Percentiles rank a stretch among this genome's conserved stretches.
Evolutionary conservation across 441 rosid species (phyloP).

Genomic region (Erodium moschatum): DNA sequence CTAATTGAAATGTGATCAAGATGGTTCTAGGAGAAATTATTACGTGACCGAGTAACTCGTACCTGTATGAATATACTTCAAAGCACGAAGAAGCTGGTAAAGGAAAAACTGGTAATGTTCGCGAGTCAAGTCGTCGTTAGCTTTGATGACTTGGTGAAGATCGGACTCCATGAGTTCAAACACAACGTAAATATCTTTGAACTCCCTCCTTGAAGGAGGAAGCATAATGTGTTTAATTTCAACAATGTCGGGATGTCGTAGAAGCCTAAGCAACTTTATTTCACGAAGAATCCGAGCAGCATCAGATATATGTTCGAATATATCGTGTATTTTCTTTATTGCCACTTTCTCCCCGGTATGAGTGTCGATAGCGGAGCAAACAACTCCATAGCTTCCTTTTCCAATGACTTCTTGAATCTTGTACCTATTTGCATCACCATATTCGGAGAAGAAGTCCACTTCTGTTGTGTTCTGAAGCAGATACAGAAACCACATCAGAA

Average conservation of each 20-base stretch:
- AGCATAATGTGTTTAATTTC: too few relatives aligned
- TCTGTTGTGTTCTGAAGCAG: slow-evolving; percentile 52
- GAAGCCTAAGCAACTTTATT: too few relatives aligned
- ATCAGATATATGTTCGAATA: too few relatives aligned
- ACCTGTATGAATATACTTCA: slow-evolving; percentile 42
- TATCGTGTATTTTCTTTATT: too few relatives aligned
- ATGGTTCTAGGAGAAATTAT: too few relatives aligned
- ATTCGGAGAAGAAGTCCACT: slow-evolving; percentile 81
- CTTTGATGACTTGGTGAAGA: slow-evolving; percentile 90
- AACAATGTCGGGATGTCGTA: too few relatives aligned
- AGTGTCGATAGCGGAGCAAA: slow-evolving; percentile 79
- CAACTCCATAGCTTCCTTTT: slow-evolving; percentile 99
- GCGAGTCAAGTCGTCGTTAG: slow-evolving; percentile 84
- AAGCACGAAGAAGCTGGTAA: slow-evolving; percentile 89
- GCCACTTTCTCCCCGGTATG: slow-evolving; percentile 25
- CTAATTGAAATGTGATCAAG: too few relatives aligned
- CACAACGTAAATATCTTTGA: too few relatives aligned
- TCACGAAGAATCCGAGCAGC: too few relatives aligned
- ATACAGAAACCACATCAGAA: slow-evolving; percentile 6
- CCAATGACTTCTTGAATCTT: slow-evolving; percentile 80
- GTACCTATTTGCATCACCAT: slow-evolving; percentile 87
- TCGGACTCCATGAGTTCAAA: too few relatives aligned
- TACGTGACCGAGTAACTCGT: background rate
- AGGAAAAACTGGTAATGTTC: slow-evolving; percentile 97
- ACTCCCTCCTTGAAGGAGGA: too few relatives aligned